Evolutionary conservation across 176 grass and related monocot genomes (phyloP).

Genomic region (Ensete glaucum): DNA sequence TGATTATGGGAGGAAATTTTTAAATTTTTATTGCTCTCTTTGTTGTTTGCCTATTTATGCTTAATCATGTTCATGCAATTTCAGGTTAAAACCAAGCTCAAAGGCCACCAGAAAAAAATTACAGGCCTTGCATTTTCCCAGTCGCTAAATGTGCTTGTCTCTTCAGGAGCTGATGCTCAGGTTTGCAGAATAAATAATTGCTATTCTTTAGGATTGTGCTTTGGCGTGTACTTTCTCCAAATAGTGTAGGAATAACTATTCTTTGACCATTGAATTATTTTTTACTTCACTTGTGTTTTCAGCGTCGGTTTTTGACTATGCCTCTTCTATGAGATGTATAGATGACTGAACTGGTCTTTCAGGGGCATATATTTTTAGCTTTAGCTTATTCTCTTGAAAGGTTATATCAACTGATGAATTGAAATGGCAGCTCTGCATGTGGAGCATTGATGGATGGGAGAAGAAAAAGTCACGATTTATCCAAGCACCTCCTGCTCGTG

Average conservation of each 20-base stretch:
- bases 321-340: no score
- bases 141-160: constrained; percentile 80
- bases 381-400: neutral
- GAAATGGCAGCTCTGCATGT: constrained; percentile 67
- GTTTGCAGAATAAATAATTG: constrained; percentile 23
- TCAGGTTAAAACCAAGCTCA: constrained; percentile 93
- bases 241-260: no score
- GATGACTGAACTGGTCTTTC: no score
- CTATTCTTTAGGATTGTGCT: no score
- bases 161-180: constrained; percentile 97
- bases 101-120: constrained; percentile 93
- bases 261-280: no score
- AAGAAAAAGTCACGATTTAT: constrained; percentile 91
- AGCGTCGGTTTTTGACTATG: neutral
- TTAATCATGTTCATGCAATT: no score
- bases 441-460: constrained; percentile 98
- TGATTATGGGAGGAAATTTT: no score
- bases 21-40: no score
- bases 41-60: no score
- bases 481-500: constrained; percentile 49
- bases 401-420: neutral
- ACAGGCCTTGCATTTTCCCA: constrained; percentile 98
- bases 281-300: neutral
- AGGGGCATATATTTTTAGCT: no score
- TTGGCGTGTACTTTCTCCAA: no score